Evolutionary conservation across 2,329 filamentous ascomycete species (phyloP).

Genomic region (Phialophora expanda): DNA sequence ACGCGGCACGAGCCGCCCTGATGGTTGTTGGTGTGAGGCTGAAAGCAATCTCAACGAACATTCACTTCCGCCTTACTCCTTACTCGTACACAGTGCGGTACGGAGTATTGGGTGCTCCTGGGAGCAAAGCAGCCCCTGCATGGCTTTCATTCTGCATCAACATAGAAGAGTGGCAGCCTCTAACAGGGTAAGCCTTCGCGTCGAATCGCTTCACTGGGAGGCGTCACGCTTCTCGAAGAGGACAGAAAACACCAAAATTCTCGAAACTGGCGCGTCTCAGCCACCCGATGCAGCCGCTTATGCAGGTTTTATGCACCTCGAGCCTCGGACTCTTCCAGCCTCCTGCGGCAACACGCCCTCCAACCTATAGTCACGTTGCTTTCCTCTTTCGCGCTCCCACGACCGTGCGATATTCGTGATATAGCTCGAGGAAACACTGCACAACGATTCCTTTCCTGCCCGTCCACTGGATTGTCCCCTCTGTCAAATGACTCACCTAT

Average conservation of each 20-base stretch:
- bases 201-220: background rate
- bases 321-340: slow-evolving; percentile 14
- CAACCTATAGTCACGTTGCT: slow-evolving; percentile 30
- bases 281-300: slow-evolving; percentile 28
- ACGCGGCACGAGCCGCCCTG: slow-evolving; percentile 4
- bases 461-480: slow-evolving; percentile 22
- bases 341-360: slow-evolving; percentile 16
- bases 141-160: too few species aligned
- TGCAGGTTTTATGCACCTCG: slow-evolving; percentile 29
- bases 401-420: slow-evolving; percentile 38
- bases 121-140: background rate
- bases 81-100: background rate
- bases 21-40: background rate
- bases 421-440: slow-evolving; percentile 35
- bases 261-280: slow-evolving; percentile 27
- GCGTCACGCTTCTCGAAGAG: slow-evolving; percentile 14
- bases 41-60: background rate
- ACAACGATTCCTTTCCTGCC: slow-evolving; percentile 26
- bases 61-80: background rate
- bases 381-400: slow-evolving; percentile 32
- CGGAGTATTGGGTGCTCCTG: too few species aligned
- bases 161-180: background rate
- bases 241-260: slow-evolving; percentile 4
- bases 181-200: slow-evolving; percentile 2
- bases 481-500: slow-evolving; percentile 16